Conservation (phyloP, 495 filamentous ascomycete genomes). For the Penicillium simplicissimum region DNA sequence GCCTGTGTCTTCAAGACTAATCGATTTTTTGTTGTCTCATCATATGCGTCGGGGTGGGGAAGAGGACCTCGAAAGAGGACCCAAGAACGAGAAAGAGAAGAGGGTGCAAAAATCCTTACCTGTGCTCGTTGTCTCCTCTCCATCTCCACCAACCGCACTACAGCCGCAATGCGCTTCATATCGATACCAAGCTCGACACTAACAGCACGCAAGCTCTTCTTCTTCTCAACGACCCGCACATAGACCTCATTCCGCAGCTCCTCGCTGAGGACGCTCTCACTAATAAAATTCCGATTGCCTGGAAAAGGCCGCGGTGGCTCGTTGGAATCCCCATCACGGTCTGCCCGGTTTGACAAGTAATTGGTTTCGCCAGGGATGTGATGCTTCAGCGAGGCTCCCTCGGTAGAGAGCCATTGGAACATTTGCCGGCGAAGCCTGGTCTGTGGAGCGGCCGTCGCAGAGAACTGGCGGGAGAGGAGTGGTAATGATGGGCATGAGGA, state of each 20-base stretch:
- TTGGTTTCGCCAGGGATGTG: conserved; percentile 63
- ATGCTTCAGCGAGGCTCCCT: conserved; percentile 56
- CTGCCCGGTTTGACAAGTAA: conserved; percentile 50
- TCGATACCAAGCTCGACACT: conserved; percentile 78
- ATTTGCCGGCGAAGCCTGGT: conserved; percentile 58
- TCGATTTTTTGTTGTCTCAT: conserved; percentile 78
- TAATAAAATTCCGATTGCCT: conserved; percentile 67
- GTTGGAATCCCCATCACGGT: conserved; percentile 23
- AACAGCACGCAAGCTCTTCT: conserved; percentile 71
- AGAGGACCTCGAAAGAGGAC: not conserved
- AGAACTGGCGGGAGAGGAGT: conserved; percentile 46
- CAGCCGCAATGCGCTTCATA: conserved; percentile 83
- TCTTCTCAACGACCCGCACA: conserved; percentile 58
- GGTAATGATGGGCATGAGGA: conserved; percentile 25
- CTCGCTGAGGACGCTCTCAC: conserved; percentile 75
- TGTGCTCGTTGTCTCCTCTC: conserved; percentile 74
- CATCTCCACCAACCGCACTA: conserved; percentile 82
- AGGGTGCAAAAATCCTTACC: conserved; percentile 53
- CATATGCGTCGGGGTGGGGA: conserved; percentile 45
- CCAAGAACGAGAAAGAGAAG: conserved; percentile 1
- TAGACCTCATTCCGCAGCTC: conserved; percentile 75
- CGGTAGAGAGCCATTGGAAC: conserved; percentile 65
- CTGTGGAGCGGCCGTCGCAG: conserved; percentile 42
- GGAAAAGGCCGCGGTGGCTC: conserved; percentile 63
- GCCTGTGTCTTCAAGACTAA: conserved; percentile 98